Evolutionary conservation across 192 early-diverging fungal genomes (phyloP), one percentile per base, ranked within the genome.

Genomic region (Globomyces pollinis-pini): DNA sequence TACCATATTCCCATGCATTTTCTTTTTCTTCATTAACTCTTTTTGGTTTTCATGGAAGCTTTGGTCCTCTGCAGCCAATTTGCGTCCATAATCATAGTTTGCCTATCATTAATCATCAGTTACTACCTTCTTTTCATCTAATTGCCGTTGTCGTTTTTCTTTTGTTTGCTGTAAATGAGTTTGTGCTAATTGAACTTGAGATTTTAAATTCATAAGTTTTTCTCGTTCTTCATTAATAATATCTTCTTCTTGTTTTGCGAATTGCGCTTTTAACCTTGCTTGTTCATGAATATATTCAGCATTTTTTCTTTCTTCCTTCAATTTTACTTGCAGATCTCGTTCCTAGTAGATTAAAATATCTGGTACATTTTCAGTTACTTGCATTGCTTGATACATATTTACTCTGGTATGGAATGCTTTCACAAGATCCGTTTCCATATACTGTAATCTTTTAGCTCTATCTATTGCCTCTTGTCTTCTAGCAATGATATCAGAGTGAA

Each of bases 401-500:
- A 77, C 60, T 41, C 61, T 62, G 33, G 54, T 50, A 47, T 77
- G 71, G 45, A 77, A 77, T 7, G 55, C 57, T 50, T 70, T 70
- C 15, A 77, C 75, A 9, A 36, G 6, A 35, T 77, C 75, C 4
- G 64, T 67, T 41, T 77, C 63, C 38, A 44, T 41, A 41, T 73
- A 77, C 61, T 67, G 71, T 49, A 73, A 21, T 59, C 32, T 29
- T 67, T 70, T 71, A 2, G 75, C 75, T 26, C 71, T 42, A 1
- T 66, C 69, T 23, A 77, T 70, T 21, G 64, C 42, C 24, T 38
- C 50, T 23, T 60, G n/a, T 30, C 75, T 42, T n/a, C 68, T 38
- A 28, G 23, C 23, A 6, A 47, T 6, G 6, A 47, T 15, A 20
- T 70, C 75, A 11, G 16, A 39, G 12, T 62, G 60, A 41, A 66